Evolutionary conservation across 257 asterid species (phyloP).

Genomic region (Pogostemon cablin): DNA sequence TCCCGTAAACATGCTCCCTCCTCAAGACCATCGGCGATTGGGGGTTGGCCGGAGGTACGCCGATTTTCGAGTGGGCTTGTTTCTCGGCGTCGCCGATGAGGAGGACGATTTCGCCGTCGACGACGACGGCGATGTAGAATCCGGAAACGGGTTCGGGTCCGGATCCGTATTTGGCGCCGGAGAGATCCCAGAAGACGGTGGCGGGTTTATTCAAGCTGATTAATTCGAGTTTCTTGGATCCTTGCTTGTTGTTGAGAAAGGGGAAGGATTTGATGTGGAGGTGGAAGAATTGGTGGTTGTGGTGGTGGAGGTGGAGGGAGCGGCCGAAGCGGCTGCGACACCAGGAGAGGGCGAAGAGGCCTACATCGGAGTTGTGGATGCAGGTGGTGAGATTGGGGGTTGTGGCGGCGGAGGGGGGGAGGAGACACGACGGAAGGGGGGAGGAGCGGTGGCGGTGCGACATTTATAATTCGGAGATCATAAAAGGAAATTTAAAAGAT

Average conservation of each 20-base stretch:
- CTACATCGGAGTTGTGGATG: conserved; percentile 50
- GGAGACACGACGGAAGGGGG: conserved; percentile 49
- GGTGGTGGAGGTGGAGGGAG: conserved; percentile 55
- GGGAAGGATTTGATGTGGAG: conserved; percentile 51
- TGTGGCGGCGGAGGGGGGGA: conserved; percentile 32
- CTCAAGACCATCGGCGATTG: conserved; percentile 37
- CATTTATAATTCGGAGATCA: conserved; percentile 15
- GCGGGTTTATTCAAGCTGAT: conserved; percentile 13
- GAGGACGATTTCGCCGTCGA: conserved; percentile 44
- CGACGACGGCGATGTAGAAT: conserved; percentile 45
- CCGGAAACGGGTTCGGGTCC: conserved; percentile 64
- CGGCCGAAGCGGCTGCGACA: conserved; percentile 51
- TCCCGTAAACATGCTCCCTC: conserved; percentile 58
- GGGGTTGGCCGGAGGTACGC: neutral
- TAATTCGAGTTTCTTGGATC: conserved; percentile 44
- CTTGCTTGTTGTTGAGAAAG: conserved; percentile 46
- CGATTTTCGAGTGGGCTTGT: conserved; percentile 30
- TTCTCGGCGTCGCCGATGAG: conserved; percentile 49
- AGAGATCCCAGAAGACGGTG: conserved; percentile 53
- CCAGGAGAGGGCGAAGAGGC: conserved; percentile 64
- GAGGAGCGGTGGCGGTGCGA: conserved; percentile 39
- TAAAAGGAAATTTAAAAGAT: neutral
- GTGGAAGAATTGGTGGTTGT: conserved; percentile 44
- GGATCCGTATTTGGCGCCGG: conserved; percentile 53
- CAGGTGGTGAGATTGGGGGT: conserved; percentile 54